These are phyloP conservation scores for Globisporangium radiosum DNA, from an alignment of 352 stramenopile species.

Conservation along the genomic window DNA sequence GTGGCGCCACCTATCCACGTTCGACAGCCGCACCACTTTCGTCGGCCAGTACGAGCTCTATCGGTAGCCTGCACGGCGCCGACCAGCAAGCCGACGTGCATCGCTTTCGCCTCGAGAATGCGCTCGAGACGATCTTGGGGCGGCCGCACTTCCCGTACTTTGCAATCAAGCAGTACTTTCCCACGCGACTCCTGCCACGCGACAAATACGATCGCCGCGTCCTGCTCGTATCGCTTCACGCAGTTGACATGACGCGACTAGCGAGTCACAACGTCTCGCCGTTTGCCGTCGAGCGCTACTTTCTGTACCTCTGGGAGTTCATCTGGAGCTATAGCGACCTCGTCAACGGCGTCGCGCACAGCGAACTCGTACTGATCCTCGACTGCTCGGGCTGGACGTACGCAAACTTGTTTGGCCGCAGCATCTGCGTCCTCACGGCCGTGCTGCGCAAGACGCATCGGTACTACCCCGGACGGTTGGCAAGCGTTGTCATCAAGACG, in stretches of 20 bases:
- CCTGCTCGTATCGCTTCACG: constrained; percentile 19
- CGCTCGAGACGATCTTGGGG: constrained; percentile 29
- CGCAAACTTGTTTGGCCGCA: constrained; percentile 17
- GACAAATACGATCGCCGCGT: constrained; percentile 21
- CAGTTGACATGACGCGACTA: constrained; percentile 14
- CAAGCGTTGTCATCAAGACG: constrained; percentile 15
- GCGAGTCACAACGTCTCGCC: constrained; percentile 20
- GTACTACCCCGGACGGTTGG: constrained; percentile 22
- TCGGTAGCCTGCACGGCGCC: background rate
- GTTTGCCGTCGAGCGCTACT: constrained; percentile 26
- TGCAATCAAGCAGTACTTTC: constrained; percentile 31
- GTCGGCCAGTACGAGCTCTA: background rate
- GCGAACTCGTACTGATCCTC: constrained; percentile 24
- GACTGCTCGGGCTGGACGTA: constrained; percentile 26
- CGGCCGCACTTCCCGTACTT: constrained; percentile 25
- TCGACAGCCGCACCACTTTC: background rate
- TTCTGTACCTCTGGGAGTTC: constrained; percentile 41
- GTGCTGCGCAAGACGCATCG: constrained; percentile 18
- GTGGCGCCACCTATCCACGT: background rate
- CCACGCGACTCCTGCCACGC: constrained; percentile 16
- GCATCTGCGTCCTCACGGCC: constrained; percentile 19
- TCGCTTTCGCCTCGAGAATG: constrained; percentile 29
- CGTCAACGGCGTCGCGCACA: constrained; percentile 18
- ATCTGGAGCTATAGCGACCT: constrained; percentile 40
- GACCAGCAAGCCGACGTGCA: constrained; percentile 14